Conservation (phyloP, 1,139 yeast genomes). For the Magnusiomyces ingens region DNA sequence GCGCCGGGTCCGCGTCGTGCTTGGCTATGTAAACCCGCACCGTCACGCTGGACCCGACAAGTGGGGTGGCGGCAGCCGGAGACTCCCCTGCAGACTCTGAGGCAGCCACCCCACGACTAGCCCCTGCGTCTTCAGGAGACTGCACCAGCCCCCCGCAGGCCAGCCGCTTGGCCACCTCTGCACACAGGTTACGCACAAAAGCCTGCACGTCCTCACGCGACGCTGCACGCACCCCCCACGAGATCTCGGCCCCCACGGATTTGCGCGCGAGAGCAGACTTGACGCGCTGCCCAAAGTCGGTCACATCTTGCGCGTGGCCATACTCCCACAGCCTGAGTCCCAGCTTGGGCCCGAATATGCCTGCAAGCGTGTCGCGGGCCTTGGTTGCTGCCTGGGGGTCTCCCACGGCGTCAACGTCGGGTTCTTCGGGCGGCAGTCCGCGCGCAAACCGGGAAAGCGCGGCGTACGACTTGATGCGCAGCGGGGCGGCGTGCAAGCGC, state of each 20-base stretch:
- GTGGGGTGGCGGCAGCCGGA: too few species aligned
- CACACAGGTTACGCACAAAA: conserved; percentile 53
- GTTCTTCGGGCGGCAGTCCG: neutral
- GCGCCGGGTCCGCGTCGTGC: conserved; percentile 6
- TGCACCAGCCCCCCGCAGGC: conserved; percentile 3
- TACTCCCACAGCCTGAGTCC: conserved; percentile 57
- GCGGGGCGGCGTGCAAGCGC: conserved; percentile 34
- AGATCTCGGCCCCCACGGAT: conserved; percentile 80
- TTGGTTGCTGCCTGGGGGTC: too few species aligned
- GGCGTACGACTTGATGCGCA: neutral
- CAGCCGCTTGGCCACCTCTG: conserved; percentile 54
- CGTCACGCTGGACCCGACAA: conserved; percentile 52
- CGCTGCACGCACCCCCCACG: conserved; percentile 81
- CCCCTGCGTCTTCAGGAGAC: too few species aligned
- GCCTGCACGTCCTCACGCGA: conserved; percentile 51
- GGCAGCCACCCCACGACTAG: too few species aligned
- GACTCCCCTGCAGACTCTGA: too few species aligned
- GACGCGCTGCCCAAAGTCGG: conserved; percentile 36
- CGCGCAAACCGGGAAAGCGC: neutral
- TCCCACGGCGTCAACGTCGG: neutral
- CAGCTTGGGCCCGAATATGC: conserved; percentile 55
- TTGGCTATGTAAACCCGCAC: conserved; percentile 48
- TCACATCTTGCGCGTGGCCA: conserved; percentile 61
- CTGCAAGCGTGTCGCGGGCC: conserved; percentile 32
- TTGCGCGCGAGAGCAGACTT: conserved; percentile 51